These are phyloP conservation scores for Scheffersomyces ergatensis DNA, from an alignment of 805 yeast genomes.

Conservation along the genomic window DNA sequence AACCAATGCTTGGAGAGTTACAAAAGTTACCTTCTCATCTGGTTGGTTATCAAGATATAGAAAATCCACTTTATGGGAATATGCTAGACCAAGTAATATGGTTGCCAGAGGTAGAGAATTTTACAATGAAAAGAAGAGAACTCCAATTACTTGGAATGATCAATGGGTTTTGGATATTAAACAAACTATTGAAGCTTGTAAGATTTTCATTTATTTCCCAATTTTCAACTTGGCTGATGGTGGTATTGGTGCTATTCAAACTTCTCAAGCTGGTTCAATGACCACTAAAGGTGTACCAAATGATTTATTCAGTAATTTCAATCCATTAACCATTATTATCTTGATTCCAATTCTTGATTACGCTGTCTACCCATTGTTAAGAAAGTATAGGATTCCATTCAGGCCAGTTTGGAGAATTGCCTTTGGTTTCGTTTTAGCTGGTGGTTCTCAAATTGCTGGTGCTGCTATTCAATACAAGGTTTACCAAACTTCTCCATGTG, in stretches of 20 bases:
- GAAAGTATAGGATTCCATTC: slow-evolving; percentile 39
- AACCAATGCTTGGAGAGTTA: slow-evolving; percentile 39
- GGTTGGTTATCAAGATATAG: slow-evolving; percentile 41
- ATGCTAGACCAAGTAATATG: slow-evolving; percentile 46
- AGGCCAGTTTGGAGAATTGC: slow-evolving; percentile 44
- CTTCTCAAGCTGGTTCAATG: slow-evolving; percentile 56
- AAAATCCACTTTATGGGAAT: slow-evolving; percentile 45
- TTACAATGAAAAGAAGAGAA: slow-evolving; percentile 28
- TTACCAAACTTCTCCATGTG: slow-evolving; percentile 52
- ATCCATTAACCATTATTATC: slow-evolving; percentile 52
- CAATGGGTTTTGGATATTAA: slow-evolving; percentile 48
- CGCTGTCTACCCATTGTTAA: slow-evolving; percentile 44
- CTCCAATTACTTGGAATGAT: slow-evolving; percentile 39
- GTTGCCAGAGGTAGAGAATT: slow-evolving; percentile 38
- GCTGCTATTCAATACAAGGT: slow-evolving; percentile 49
- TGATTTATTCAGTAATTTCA: slow-evolving; percentile 54
- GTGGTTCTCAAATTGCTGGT: slow-evolving; percentile 46
- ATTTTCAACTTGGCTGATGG: slow-evolving; percentile 41
- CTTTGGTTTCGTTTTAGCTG: slow-evolving; percentile 48
- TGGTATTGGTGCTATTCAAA: slow-evolving; percentile 48
- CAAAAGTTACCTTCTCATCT: slow-evolving; percentile 40
- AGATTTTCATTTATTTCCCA: slow-evolving; percentile 43
- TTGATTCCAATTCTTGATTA: slow-evolving; percentile 51
- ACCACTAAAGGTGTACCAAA: slow-evolving; percentile 52
- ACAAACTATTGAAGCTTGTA: slow-evolving; percentile 43